Base-by-base conservation (phyloP, 176 grass and related monocot genomes). In the Musa schizocarpa region DNA sequence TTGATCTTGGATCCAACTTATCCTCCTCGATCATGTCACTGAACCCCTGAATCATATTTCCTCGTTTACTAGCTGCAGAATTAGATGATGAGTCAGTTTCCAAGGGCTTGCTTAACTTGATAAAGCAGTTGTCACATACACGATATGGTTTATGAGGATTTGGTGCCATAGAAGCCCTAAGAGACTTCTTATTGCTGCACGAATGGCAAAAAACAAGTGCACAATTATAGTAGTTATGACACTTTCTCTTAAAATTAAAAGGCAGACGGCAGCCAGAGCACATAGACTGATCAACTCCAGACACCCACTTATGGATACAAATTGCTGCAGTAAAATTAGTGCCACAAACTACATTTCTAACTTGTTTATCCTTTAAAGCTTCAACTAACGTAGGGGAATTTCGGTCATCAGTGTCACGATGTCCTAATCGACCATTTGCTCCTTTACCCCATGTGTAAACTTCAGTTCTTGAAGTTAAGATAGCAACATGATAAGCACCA, bases 401-500 rank as follows among this genome's bases (percentile, higher is more conserved):
- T 76, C 72, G 79, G 64, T 90, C 88, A 62, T 90, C 88, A 25
- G 63, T 71, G 54, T 90, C 84, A 9, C 84, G 84, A 62, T 87
- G 88, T 16, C 88, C 88, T 81, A 90, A 83, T 51, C 88, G 80
- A 34, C 88, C 88, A 83, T 90, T 90, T 74, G 88, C 84, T 69
- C 88, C 88, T 86, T 90, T 90, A 83, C 88, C 88, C 88, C 84
- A 90, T 59, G 84, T 90, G 54, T 86, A 90, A 16, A 90, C 83
- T 80, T 90, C 88, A 67, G 83, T 83, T 68, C 84, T 90, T 17
- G 83, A 86, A 75, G 88, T 90, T 78, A 90, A 77, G 72, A 81
- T 81, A 80, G 84, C 88, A 71, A 90, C 81, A 78, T 90, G 88
- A 72, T 90, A 90, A 75, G 88, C 84, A 13, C 88, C 88, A 48